Percentiles rank a stretch among this genome's conserved stretches.
phyloP scores from a whole-genome alignment of 352 stramenopile genomes.

The Globisporangium paroecandrum region DNA sequence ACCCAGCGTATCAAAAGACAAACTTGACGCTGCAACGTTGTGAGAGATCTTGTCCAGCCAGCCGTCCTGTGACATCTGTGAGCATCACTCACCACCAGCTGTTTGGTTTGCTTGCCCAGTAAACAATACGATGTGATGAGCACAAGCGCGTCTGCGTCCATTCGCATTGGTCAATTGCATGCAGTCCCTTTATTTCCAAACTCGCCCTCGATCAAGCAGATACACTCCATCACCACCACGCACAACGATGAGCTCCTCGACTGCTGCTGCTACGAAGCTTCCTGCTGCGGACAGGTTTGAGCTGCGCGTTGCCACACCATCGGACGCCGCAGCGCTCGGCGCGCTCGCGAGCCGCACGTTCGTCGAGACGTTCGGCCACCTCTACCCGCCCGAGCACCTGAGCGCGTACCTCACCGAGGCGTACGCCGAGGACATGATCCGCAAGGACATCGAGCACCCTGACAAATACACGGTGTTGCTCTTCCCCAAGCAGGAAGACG shows the following conservation, averaged over 20 bases:
- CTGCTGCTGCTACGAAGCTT: not conserved
- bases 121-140: slow-evolving; percentile 3
- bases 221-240: not conserved
- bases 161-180: not conserved
- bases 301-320: slow-evolving; percentile 19
- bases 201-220: not conserved
- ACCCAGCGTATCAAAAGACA: no score
- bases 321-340: slow-evolving; percentile 20
- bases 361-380: slow-evolving; percentile 26
- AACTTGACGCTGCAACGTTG: no score
- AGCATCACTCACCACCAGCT: not conserved
- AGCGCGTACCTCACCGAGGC: slow-evolving; percentile 14
- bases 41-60: no score
- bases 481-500: slow-evolving; percentile 9
- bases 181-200: not conserved
- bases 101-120: not conserved
- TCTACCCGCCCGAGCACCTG: slow-evolving; percentile 24
- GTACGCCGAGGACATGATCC: slow-evolving; percentile 22
- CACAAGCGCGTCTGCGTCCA: not conserved
- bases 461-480: slow-evolving; percentile 30
- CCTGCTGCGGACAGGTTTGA: slow-evolving; percentile 4
- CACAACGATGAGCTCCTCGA: not conserved
- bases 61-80: no score
- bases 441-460: slow-evolving; percentile 20
- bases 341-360: slow-evolving; percentile 30